Conservation (phyloP, 257 asterid species). For the Fraxinus americana region DNA sequence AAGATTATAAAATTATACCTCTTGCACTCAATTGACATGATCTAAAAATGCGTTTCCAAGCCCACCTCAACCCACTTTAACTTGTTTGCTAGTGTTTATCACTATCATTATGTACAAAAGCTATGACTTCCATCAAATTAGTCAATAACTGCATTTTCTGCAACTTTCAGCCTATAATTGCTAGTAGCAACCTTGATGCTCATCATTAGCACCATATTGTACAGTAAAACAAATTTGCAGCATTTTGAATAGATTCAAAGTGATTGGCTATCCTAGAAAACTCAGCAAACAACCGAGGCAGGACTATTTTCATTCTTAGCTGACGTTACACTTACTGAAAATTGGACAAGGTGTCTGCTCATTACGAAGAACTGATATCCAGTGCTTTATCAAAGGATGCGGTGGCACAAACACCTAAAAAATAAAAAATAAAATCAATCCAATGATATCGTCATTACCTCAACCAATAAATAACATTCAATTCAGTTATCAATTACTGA, state of each 20-base stretch:
- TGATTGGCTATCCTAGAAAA: constrained; percentile 1
- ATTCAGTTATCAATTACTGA: constrained; percentile 31
- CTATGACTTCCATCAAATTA: constrained; percentile 3
- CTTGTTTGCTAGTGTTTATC: constrained; percentile 1
- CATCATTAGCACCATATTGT: not conserved
- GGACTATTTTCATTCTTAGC: not conserved
- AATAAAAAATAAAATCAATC: constrained; percentile 1
- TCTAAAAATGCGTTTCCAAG: not conserved
- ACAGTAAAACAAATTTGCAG: not conserved
- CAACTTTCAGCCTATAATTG: not conserved
- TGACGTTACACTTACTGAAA: constrained; percentile 61
- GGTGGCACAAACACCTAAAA: constrained; percentile 91
- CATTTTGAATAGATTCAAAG: constrained; percentile 3
- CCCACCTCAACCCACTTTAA: not conserved
- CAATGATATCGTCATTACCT: constrained; percentile 2
- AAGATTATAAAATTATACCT: constrained; percentile 8
- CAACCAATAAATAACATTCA: constrained; percentile 11
- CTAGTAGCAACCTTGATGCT: not conserved
- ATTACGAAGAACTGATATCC: constrained; percentile 95
- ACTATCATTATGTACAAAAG: not conserved
- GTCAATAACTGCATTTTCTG: not conserved
- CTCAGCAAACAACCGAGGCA: not conserved
- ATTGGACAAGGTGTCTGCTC: constrained; percentile 82
- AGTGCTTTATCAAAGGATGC: constrained; percentile 93
- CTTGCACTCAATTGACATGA: not conserved